Evolutionary conservation across 257 asterid genomes (phyloP), one percentile per base, ranked within the genome.

Genomic region (Lavandula angustifolia): DNA sequence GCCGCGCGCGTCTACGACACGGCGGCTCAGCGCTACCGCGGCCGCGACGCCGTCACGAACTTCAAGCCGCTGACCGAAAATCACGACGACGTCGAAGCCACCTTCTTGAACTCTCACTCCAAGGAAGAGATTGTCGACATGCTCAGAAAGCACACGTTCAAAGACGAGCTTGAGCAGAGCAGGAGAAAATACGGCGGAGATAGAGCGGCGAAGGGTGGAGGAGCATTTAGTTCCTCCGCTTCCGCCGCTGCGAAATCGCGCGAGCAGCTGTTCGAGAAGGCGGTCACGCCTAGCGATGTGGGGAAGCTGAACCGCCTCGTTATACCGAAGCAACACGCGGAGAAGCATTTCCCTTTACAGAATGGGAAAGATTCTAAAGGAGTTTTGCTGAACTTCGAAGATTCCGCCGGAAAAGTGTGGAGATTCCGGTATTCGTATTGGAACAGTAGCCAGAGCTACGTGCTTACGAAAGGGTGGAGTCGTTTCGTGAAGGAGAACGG

Each of bases 21-120:
- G 10, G 98, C 96, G 7, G 98, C 92, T 5, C 83, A 76, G 44
- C 79, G 87, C 3, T 92, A 87, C 77, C 95, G 98, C 7, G 96
- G 98, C 85, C 96, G 88, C 4, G 96, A 89, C 59, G 98, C 96
- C 14, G 89, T 89, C n/a, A 87, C 95, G 0, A 89, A 92, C 42
- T 84, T 87, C 85, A 89, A 83, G 64, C 82, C 87, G 4, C 60
- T 80, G 57, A 44, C 74, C 27, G 89, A 78, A 7, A 51, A 57
- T 4, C 74, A 59, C 3, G 85, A 81, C 40, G 89, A 67, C 0
- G 59, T 71, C 4, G 91, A 85, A 31, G 41, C 78, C 1, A 78
- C 81, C 0, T 90, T 90, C 82, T 44, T 90, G 41, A 78, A 54
- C 12, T 63, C 91, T 14, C 96, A 78, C 38, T 90, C 97, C 9